Conservation (phyloP, 208 protist genomes). For the Strigomonas culicis region DNA sequence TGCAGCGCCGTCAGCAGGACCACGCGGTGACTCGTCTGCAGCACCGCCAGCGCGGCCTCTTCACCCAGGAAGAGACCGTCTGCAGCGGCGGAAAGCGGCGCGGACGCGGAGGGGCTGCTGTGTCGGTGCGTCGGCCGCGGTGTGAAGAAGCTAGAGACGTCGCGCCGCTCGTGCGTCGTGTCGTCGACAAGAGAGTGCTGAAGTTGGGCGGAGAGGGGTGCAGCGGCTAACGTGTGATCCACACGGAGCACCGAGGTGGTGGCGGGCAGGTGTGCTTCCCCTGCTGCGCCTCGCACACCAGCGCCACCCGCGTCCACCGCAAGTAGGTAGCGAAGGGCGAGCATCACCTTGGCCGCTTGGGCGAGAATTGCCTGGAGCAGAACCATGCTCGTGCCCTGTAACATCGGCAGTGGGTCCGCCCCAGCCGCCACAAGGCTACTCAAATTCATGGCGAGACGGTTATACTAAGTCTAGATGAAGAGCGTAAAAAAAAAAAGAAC, state of each 20-base stretch:
- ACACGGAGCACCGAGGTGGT: constrained; percentile 7
- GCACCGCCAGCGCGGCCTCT: too few species aligned
- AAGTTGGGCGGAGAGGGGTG: too few species aligned
- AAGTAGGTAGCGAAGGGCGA: constrained; percentile 19
- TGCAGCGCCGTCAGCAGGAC: constrained; percentile 27
- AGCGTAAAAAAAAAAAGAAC: constrained; percentile 6
- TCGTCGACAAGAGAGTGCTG: too few species aligned
- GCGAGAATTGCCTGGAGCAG: constrained; percentile 43
- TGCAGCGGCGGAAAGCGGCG: too few species aligned
- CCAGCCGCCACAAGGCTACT: too few species aligned
- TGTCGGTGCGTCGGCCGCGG: too few species aligned
- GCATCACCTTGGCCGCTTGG: constrained; percentile 28
- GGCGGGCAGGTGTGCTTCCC: background rate
- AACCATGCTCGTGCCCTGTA: constrained; percentile 30
- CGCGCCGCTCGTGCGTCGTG: too few species aligned
- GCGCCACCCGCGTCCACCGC: background rate
- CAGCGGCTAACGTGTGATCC: background rate
- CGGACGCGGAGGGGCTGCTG: too few species aligned
- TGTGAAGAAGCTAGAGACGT: too few species aligned
- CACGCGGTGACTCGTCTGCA: too few species aligned
- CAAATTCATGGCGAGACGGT: background rate
- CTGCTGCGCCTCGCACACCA: background rate
- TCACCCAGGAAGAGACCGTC: too few species aligned
- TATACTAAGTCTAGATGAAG: too few species aligned
- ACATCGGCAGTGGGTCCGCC: constrained; percentile 10